Percentiles rank a stretch among this genome's conserved stretches.
Conservation (phyloP, 129 eudicot species). For the Tanacetum coccineum region DNA sequence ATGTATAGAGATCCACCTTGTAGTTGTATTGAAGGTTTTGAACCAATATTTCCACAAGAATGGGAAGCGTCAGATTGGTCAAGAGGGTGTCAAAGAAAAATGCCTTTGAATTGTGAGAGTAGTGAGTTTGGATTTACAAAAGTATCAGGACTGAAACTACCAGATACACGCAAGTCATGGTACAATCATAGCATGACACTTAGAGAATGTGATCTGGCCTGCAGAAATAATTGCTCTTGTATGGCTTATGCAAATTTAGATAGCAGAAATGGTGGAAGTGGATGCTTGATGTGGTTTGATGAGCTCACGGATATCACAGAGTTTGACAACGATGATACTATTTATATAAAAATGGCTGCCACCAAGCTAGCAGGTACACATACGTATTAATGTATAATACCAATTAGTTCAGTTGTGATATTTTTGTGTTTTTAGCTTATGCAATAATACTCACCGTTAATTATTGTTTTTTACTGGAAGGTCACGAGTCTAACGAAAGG, state of each 20-base stretch:
- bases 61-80: conserved; percentile 37
- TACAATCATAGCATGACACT: conserved; percentile 14
- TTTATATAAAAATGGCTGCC: conserved; percentile 28
- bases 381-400: neutral
- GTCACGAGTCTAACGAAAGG: too few relatives aligned
- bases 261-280: conserved; percentile 34
- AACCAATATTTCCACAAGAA: conserved; percentile 19
- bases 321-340: conserved; percentile 16
- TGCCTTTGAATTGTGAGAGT: conserved; percentile 7
- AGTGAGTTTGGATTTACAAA: conserved; percentile 22
- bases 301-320: conserved; percentile 20
- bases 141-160: conserved; percentile 21
- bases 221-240: conserved; percentile 39
- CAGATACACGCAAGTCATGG: conserved; percentile 22
- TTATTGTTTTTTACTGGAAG: too few relatives aligned
- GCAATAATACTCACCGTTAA: too few relatives aligned
- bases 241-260: conserved; percentile 26
- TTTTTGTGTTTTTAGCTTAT: too few relatives aligned
- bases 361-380: conserved; percentile 14
- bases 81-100: conserved; percentile 27
- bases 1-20: conserved; percentile 5
- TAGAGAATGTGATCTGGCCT: conserved; percentile 28
- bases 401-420: too few relatives aligned
- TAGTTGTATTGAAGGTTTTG: conserved; percentile 32
- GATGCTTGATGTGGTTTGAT: conserved; percentile 33